These are phyloP conservation scores for Cystoderma amianthinum DNA, from an alignment of 768 basidiomycete species.

Conservation along the genomic window DNA sequence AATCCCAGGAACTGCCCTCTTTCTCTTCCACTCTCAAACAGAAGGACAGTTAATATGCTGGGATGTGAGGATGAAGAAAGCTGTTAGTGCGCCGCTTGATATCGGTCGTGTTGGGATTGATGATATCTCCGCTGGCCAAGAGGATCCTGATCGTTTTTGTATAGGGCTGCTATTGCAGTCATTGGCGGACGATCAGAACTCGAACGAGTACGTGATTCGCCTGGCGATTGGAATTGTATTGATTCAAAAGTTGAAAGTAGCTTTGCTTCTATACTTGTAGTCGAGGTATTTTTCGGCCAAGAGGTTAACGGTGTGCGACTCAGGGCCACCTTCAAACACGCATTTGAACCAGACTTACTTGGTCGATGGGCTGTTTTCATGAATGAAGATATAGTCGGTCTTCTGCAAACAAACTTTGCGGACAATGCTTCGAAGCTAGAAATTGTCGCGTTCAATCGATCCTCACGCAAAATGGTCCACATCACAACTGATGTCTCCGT, in stretches of 20 bases:
- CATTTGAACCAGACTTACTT: too few relatives aligned
- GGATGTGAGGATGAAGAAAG: conserved; percentile 2
- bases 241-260: too few relatives aligned
- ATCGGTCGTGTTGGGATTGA: background rate
- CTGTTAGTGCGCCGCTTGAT: background rate
- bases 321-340: too few relatives aligned
- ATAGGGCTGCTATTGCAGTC: conserved; percentile 14
- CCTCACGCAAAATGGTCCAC: conserved; percentile 6
- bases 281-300: too few relatives aligned
- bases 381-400: conserved; percentile 17
- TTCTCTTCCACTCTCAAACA: background rate
- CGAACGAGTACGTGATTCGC: too few relatives aligned
- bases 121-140: conserved; percentile 20
- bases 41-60: background rate
- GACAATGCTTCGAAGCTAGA: conserved; percentile 4
- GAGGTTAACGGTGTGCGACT: too few relatives aligned
- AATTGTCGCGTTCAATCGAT: conserved; percentile 14
- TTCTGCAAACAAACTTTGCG: conserved; percentile 9
- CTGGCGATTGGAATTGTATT: too few relatives aligned
- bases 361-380: conserved; percentile 22
- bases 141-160: conserved; percentile 15
- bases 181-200: too few relatives aligned
- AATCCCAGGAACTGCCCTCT: conserved; percentile 1
- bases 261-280: too few relatives aligned
- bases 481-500: conserved; percentile 14